Percentiles rank a stretch among this genome's conserved stretches.
Conservation (phyloP, 2,329 filamentous ascomycete species). For the Phoma herbarum region DNA sequence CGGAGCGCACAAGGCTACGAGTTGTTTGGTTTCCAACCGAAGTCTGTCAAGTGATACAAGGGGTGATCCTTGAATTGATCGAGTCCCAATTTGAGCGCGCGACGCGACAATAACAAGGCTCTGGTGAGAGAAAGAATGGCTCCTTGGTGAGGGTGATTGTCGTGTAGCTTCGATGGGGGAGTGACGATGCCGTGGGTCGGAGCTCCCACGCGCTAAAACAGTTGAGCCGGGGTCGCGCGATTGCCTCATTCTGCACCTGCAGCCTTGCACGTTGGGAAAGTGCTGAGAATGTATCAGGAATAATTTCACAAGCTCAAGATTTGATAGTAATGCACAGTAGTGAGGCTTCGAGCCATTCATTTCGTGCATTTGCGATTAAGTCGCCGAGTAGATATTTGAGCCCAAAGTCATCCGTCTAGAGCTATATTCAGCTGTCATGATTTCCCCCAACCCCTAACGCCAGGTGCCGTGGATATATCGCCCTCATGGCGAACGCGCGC, state of each 20-base stretch:
- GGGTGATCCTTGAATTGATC: neutral
- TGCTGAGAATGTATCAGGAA: neutral
- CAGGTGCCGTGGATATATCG: slow-evolving; percentile 16
- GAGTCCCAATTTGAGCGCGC: neutral
- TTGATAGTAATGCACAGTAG: neutral
- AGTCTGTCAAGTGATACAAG: neutral
- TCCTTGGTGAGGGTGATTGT: slow-evolving; percentile 6
- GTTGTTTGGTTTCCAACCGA: neutral
- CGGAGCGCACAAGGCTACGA: slow-evolving; percentile 17
- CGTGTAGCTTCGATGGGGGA: slow-evolving; percentile 11
- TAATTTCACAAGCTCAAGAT: neutral
- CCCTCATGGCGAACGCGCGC: neutral
- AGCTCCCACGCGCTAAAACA: slow-evolving; percentile 20
- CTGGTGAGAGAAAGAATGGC: slow-evolving; percentile 4
- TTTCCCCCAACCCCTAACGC: slow-evolving; percentile 20
- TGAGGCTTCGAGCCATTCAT: neutral
- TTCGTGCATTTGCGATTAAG: neutral
- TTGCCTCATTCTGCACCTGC: slow-evolving; percentile 8
- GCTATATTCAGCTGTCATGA: slow-evolving; percentile 9
- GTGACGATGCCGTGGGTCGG: slow-evolving; percentile 21
- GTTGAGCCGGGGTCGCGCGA: slow-evolving; percentile 12
- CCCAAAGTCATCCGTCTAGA: slow-evolving; percentile 6
- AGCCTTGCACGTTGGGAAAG: neutral
- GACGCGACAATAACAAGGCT: slow-evolving; percentile 10
- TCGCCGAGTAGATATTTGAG: slow-evolving; percentile 1